Evolutionary conservation across 2,329 filamentous ascomycete genomes (phyloP).

Genomic region (Chaetomium strumarium): DNA sequence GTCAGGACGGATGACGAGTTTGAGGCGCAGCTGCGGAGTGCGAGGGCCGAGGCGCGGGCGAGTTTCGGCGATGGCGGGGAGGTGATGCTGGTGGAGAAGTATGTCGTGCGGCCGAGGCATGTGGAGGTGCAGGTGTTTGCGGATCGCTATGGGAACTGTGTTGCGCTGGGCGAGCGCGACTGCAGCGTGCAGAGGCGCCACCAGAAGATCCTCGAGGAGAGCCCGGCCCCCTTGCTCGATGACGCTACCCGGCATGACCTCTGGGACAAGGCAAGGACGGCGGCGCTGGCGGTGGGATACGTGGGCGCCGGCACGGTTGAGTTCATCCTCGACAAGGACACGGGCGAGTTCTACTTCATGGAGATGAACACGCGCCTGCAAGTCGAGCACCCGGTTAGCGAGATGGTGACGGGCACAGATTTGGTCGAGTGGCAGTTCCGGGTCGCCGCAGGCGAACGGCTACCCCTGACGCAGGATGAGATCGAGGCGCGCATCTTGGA

Average conservation of each 20-base stretch:
- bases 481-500: conserved; percentile 70
- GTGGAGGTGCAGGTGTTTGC: conserved; percentile 91
- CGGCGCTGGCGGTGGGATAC: conserved; percentile 72
- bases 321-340: conserved; percentile 81
- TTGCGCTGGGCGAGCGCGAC: conserved; percentile 82
- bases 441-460: conserved; percentile 53
- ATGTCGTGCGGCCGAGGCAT: conserved; percentile 71
- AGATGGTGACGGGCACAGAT: conserved; percentile 62
- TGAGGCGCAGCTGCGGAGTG: conserved; percentile 61
- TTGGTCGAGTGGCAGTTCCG: conserved; percentile 96
- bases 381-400: conserved; percentile 90
- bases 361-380: conserved; percentile 85
- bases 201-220: conserved; percentile 89
- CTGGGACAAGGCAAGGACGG: conserved; percentile 60
- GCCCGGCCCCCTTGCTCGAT: conserved; percentile 65
- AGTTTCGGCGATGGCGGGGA: conserved; percentile 76
- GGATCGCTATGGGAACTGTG: conserved; percentile 69
- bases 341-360: conserved; percentile 75
- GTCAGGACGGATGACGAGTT: conserved; percentile 66
- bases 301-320: conserved; percentile 87
- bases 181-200: conserved; percentile 83
- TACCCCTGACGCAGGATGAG: conserved; percentile 51
- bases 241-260: conserved; percentile 53
- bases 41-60: conserved; percentile 67
- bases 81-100: conserved; percentile 79